phyloP scores from a whole-genome alignment of 345 rosid species.

The sweet orange (Citrus sinensis) region DNA sequence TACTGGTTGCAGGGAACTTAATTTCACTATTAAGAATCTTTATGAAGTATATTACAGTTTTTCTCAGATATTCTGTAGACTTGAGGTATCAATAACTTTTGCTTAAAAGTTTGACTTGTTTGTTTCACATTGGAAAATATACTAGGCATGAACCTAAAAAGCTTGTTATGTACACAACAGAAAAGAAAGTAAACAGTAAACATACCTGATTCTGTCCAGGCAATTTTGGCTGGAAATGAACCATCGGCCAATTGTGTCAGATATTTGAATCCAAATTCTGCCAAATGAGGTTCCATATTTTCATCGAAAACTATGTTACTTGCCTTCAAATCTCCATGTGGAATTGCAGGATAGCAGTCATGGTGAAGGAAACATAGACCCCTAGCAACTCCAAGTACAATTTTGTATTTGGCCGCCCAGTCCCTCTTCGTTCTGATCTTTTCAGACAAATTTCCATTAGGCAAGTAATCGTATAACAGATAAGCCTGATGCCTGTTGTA shows the following conservation, averaged over 20 bases:
- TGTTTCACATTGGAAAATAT: slow-evolving; percentile 4
- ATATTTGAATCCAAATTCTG: slow-evolving; percentile 63
- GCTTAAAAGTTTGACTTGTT: not conserved
- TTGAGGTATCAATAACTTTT: not conserved
- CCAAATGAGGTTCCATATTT: slow-evolving; percentile 71
- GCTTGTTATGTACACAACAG: not conserved
- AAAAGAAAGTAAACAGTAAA: not conserved
- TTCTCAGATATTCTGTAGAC: slow-evolving; percentile 6
- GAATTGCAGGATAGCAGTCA: slow-evolving; percentile 79
- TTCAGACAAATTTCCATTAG: slow-evolving; percentile 74
- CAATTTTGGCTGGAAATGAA: slow-evolving; percentile 31
- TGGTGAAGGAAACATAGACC: slow-evolving; percentile 90
- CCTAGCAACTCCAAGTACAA: slow-evolving; percentile 69
- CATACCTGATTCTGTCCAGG: slow-evolving; percentile 35
- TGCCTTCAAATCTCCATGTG: slow-evolving; percentile 82
- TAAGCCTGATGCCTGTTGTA: slow-evolving; percentile 66
- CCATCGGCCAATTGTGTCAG: slow-evolving; percentile 40
- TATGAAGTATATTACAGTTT: slow-evolving; percentile 3
- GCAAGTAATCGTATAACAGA: slow-evolving; percentile 69
- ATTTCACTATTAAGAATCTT: not conserved
- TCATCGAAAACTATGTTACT: slow-evolving; percentile 59
- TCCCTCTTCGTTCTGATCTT: slow-evolving; percentile 49
- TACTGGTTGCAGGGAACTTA: not conserved
- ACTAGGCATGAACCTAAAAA: not conserved
- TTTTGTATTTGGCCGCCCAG: slow-evolving; percentile 60